phyloP scores from a whole-genome alignment of 352 stramenopile genomes.

The Thalassiosira pacifica region DNA sequence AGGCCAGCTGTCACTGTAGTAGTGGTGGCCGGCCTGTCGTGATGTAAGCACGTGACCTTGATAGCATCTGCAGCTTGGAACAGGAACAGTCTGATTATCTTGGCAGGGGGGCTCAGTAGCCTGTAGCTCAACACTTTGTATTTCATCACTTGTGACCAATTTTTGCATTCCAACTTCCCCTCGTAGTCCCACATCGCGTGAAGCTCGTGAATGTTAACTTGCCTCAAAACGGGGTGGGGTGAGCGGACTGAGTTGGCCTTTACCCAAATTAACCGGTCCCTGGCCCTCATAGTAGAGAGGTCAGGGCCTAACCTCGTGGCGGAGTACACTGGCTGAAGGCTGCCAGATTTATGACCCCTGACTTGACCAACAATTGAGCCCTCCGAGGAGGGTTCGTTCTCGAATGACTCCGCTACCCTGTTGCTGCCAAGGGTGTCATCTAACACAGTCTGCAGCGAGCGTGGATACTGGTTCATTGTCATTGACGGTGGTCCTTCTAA shows the following conservation, averaged over 20 bases:
- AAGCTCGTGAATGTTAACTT: not conserved
- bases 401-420: not conserved
- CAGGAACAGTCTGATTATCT: slow-evolving; percentile 38
- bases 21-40: too few species aligned
- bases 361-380: not conserved
- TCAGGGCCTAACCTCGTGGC: not conserved
- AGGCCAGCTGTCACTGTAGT: not conserved
- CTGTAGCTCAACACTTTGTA: not conserved
- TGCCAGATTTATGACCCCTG: too few species aligned
- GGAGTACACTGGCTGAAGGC: not conserved
- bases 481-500: not conserved
- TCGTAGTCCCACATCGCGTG: slow-evolving; percentile 26
- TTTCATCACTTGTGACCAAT: not conserved
- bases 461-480: not conserved
- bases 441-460: not conserved
- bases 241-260: not conserved
- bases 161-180: slow-evolving; percentile 12
- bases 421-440: not conserved
- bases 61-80: not conserved
- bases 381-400: not conserved
- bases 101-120: slow-evolving; percentile 29
- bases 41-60: slow-evolving; percentile 5
- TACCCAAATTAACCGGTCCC: slow-evolving; percentile 1
- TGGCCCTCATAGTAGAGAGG: not conserved
- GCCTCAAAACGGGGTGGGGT: not conserved